phyloP scores from a whole-genome alignment of 768 basidiomycete species.

The Xerocomus spinulosus region DNA sequence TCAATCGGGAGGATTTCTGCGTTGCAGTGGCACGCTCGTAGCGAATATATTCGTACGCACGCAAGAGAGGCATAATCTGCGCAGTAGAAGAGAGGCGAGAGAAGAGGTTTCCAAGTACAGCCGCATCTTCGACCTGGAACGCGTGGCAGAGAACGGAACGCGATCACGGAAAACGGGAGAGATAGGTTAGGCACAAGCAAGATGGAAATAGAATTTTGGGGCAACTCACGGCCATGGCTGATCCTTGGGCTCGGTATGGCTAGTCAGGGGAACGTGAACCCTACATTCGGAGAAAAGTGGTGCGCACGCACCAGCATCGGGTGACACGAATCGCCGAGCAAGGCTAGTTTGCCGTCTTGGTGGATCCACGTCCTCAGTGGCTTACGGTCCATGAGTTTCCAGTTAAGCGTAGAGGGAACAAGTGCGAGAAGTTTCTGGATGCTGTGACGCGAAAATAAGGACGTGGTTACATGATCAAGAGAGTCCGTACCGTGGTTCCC shows the following conservation, averaged over 20 bases:
- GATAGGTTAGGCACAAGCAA: neutral
- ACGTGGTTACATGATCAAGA: constrained; percentile 1
- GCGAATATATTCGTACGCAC: constrained; percentile 51
- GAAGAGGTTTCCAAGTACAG: constrained; percentile 46
- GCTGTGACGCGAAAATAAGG: constrained; percentile 17
- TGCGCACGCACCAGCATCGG: constrained; percentile 42
- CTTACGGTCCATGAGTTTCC: constrained; percentile 45
- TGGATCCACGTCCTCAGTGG: constrained; percentile 51
- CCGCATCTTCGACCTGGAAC: constrained; percentile 34
- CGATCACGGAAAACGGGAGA: neutral
- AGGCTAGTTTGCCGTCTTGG: constrained; percentile 35
- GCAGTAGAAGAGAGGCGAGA: constrained; percentile 38
- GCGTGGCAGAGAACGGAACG: neutral
- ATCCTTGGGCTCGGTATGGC: constrained; percentile 54
- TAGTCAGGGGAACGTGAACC: constrained; percentile 5
- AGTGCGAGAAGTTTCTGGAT: constrained; percentile 43
- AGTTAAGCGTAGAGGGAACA: constrained; percentile 43
- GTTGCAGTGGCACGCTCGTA: constrained; percentile 45
- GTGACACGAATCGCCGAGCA: constrained; percentile 56
- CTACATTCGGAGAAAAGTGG: neutral
- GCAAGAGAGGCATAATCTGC: constrained; percentile 44
- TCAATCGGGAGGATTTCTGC: constrained; percentile 46
- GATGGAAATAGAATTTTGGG: neutral
- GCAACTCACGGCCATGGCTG: constrained; percentile 46
- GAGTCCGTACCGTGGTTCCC: constrained; percentile 42